Evolutionary conservation across 768 basidiomycete genomes (phyloP), one percentile per base, ranked within the genome.

Genomic region (Leccinum arenicola): DNA sequence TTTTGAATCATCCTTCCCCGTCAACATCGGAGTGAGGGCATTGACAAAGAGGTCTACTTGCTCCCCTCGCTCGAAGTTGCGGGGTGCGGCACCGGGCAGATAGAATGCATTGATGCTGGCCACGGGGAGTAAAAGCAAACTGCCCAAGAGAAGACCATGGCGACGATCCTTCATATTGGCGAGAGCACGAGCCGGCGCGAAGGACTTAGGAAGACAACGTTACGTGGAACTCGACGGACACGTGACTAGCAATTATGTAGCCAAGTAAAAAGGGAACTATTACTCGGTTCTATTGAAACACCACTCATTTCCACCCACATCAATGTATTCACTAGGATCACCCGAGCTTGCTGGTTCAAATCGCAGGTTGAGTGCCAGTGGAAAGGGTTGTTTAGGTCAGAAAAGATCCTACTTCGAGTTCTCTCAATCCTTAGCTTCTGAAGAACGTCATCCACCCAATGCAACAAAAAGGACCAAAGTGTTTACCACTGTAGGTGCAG

Each of bases 51-150:
- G 77, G 50, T 87, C 82, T 47, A 98, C 92, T 53, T 76, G 74
- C 61, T 98, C 93, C 50, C 88, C 89, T 53, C 71, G 65, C 15
- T 71, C 71, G 74, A 93, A 98, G 73, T 93, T 86, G 68, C 84
- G 86, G 0, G 96, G 96, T 7, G 95, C 93, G 29, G 95, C 84
- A 25, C 89, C 89, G 25, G 95, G 95, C 40, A 98, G 83, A 72
- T 98, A 98, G 78, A 98, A 98, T 4, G 90, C 91, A 54, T 77
- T 64, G 47, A 75, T 63, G 31, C 59, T 48, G 19, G 47, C 52
- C 17, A 57, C 55, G 2, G 61, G 56, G 23, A 74, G 61, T 0
- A 74, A 43, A 14, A 73, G 49, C 25, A 63, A 45, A 19, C 61
- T 55, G 1, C 65, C 63, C 9, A 68, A 38, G n/a, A 68, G 54